These are phyloP conservation scores for Eruca vesicaria DNA, from an alignment of 441 rosid species.

Conservation along the genomic window DNA sequence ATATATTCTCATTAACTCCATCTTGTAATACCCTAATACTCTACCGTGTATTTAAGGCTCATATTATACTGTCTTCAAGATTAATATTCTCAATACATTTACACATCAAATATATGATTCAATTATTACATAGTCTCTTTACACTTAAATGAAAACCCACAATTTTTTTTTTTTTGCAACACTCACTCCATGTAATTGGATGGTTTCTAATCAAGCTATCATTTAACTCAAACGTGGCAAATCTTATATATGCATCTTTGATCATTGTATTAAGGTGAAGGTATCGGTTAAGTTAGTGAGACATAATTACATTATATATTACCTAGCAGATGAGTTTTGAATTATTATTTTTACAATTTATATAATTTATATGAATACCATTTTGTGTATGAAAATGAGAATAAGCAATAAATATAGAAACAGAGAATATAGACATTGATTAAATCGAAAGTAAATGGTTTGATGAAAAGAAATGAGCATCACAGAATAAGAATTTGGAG, in stretches of 20 bases:
- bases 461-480: conserved; percentile 31
- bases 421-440: neutral
- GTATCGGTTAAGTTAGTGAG: neutral
- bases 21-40: neutral
- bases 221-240: neutral
- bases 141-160: neutral
- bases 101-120: neutral
- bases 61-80: too few relatives aligned
- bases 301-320: neutral
- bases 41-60: too few relatives aligned
- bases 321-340: neutral
- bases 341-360: neutral
- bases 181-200: neutral
- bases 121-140: neutral
- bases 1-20: neutral
- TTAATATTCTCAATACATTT: too few relatives aligned
- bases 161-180: neutral
- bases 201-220: neutral
- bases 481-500: conserved; percentile 43
- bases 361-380: neutral
- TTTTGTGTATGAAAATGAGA: neutral
- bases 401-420: neutral
- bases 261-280: neutral
- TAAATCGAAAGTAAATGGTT: neutral
- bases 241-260: neutral